Conservation (phyloP, 75 land plant genomes). For the Picea glauca region DNA sequence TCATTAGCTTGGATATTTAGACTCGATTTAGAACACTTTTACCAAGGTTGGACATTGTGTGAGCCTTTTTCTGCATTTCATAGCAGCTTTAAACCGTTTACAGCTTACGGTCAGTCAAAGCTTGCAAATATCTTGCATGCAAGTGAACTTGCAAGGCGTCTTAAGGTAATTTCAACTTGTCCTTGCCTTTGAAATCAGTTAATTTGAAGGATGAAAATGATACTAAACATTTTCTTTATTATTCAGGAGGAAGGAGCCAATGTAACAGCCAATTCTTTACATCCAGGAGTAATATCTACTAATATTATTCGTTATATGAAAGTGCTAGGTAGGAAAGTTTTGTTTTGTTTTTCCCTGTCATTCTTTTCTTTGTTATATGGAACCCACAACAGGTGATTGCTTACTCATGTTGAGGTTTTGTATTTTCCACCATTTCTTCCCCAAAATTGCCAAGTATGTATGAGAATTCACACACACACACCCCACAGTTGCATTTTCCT, state of each 20-base stretch:
- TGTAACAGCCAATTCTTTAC: constrained; percentile 71
- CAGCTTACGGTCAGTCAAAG: constrained; percentile 43
- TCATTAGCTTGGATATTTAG: background rate
- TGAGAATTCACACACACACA: background rate
- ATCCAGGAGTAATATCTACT: constrained; percentile 66
- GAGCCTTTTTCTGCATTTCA: background rate
- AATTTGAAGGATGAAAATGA: background rate
- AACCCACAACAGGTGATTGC: no score
- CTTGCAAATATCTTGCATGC: constrained; percentile 45
- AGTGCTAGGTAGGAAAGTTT: background rate
- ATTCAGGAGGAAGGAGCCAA: constrained; percentile 56
- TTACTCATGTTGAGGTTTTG: no score
- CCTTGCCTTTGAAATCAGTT: background rate
- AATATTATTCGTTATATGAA: constrained; percentile 40
- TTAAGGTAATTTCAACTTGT: constrained; percentile 20
- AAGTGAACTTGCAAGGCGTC: constrained; percentile 35
- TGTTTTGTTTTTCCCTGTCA: no score
- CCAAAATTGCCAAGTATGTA: background rate
- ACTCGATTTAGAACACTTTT: background rate
- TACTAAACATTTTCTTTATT: constrained; percentile 1
- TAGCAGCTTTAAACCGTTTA: constrained; percentile 14
- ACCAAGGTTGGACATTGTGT: background rate
- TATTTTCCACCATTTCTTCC: no score
- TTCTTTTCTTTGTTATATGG: no score
- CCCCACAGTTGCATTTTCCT: background rate